Base-by-base conservation (phyloP, 164 flowering plant species). In the Berberis vulgaris region DNA sequence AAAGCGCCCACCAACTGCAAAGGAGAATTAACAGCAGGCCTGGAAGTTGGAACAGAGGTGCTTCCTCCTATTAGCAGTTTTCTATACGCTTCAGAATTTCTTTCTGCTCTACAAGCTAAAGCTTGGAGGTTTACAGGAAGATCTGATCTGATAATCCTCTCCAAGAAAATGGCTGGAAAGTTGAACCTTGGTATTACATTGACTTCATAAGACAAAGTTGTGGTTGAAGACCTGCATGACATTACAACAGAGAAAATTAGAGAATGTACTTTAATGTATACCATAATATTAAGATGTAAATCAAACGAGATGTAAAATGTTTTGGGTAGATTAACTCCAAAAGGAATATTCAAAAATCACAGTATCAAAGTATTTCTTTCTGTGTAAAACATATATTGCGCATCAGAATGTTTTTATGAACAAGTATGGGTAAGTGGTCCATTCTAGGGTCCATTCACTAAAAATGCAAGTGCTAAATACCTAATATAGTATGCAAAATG, bases 71-170 rank as follows among this genome's bases (percentile, higher is more conserved):
- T 9, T 42, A 56, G 3, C 59, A 61, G 9, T 61, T 76, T 74
- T 63, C 69, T 68, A 67, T 60, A 76, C 26, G 76, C 82, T 61
- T 67, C 65, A 69, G 73, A 82, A 46, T 13, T 78, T 55, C 72
- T 80, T 78, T 93, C 96, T 13, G 91, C 83, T 73, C 86, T 80
- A 70, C 80, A 72, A 54, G 96, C 92, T 77, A 94, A 68, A 54
- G 97, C 97, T 71, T 72, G 86, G 64, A 94, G 98, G 73, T 94
- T 90, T 54, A 88, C 88, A 55, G 97, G 96, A 70, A 88, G 97
- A 78, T 94, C 96, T 67, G 96, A 94, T 63, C 88, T 77, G 57
- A 94, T 94, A 50, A 94, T 94, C 69, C 88, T 81, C 80, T 90
- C 98, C 72, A 94, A 60, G 69, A 90, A 85, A 72, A 94, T 94